Percentiles rank a stretch among this genome's conserved stretches.
Conservation (phyloP, 2,329 filamentous ascomycete species). For the Talaromyces sp. region DNA sequence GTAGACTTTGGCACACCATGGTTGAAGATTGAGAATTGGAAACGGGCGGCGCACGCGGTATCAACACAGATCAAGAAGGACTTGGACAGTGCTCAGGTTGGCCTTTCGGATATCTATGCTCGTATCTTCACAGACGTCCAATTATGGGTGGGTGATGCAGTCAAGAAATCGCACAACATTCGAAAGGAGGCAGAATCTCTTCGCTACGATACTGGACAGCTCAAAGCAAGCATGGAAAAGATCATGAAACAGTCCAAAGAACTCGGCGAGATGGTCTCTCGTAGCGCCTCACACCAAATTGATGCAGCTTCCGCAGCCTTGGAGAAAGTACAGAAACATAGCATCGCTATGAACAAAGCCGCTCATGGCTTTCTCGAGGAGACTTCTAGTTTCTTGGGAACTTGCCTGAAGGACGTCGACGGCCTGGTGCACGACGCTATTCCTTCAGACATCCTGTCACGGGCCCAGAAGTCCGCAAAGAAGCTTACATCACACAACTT, state of each 20-base stretch:
- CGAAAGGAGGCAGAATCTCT: conserved; percentile 30
- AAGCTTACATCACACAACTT: conserved; percentile 27
- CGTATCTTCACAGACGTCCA: conserved; percentile 40
- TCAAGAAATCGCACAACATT: conserved; percentile 34
- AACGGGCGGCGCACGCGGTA: conserved; percentile 36
- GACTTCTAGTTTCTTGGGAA: conserved; percentile 29
- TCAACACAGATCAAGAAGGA: conserved; percentile 38
- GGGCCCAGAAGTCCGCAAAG: conserved; percentile 35
- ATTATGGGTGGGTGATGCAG: conserved; percentile 36
- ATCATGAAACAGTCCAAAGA: conserved; percentile 33
- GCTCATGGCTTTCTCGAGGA: conserved; percentile 28
- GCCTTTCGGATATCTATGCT: conserved; percentile 36
- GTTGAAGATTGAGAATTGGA: conserved; percentile 48
- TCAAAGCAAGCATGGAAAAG: conserved; percentile 26
- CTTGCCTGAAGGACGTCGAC: conserved; percentile 21
- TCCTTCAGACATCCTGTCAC: conserved; percentile 31
- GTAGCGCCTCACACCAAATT: conserved; percentile 32
- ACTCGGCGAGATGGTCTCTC: conserved; percentile 31
- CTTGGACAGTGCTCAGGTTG: conserved; percentile 36
- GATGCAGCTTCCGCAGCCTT: conserved; percentile 31
- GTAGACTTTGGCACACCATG: conserved; percentile 47
- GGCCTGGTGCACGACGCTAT: conserved; percentile 28
- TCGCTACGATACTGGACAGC: conserved; percentile 25
- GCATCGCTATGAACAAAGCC: conserved; percentile 28
- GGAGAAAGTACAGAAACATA: conserved; percentile 25